Conservation (phyloP, 495 filamentous ascomycete species). For the Lepidopterella palustris region DNA sequence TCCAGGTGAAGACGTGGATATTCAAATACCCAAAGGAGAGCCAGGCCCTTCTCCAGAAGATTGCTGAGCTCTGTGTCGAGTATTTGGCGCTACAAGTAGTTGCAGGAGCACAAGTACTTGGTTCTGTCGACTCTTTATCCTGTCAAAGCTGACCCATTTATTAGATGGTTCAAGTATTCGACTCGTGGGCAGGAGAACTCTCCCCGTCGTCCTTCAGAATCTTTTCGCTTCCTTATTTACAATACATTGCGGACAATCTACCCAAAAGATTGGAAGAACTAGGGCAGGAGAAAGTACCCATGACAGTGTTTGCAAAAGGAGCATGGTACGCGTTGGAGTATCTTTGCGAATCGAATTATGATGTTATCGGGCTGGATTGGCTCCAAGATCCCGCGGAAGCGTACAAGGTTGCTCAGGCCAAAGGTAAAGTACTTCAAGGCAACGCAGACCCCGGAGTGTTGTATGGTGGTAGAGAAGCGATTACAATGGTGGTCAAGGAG, state of each 20-base stretch:
- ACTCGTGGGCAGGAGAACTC: constrained; percentile 95
- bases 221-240: constrained; percentile 81
- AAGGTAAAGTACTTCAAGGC: constrained; percentile 75
- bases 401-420: constrained; percentile 58
- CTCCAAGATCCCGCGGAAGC: constrained; percentile 83
- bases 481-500: constrained; percentile 68
- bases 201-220: constrained; percentile 73
- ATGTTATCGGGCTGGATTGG: constrained; percentile 94
- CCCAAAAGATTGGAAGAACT: constrained; percentile 65
- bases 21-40: constrained; percentile 79
- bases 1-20: constrained; percentile 88
- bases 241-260: constrained; percentile 70
- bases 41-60: constrained; percentile 78
- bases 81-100: constrained; percentile 87
- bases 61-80: constrained; percentile 85
- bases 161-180: constrained; percentile 92
- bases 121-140: neutral
- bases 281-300: constrained; percentile 72
- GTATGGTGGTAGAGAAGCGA: constrained; percentile 74
- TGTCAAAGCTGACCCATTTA: neutral
- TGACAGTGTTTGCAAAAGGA: constrained; percentile 99
- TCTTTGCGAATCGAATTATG: constrained; percentile 80
- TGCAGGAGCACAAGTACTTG: constrained; percentile 70
- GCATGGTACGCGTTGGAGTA: constrained; percentile 94
- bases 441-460: constrained; percentile 93